Conservation (phyloP, 345 rosid genomes). For the Triadica sebifera region DNA sequence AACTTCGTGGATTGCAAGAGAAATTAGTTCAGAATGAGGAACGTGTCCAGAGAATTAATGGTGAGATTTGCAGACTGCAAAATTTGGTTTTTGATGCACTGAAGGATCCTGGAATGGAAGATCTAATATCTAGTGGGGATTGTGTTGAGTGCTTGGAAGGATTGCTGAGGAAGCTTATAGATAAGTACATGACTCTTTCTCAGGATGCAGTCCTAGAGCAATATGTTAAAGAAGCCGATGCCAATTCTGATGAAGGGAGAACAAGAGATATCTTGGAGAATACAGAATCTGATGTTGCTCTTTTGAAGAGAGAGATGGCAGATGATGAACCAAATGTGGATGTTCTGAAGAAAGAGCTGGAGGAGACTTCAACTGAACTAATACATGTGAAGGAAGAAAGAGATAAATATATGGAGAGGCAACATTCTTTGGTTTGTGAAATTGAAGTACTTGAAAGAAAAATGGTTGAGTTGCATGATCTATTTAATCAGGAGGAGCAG, state of each 20-base stretch:
- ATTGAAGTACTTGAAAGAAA: conserved; percentile 56
- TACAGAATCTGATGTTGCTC: conserved; percentile 30
- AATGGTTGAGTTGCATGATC: conserved; percentile 58
- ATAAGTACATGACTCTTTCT: conserved; percentile 40
- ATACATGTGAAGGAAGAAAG: conserved; percentile 63
- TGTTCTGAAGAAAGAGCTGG: conserved; percentile 61
- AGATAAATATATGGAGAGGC: conserved; percentile 57
- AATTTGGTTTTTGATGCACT: conserved; percentile 55
- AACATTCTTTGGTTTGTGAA: conserved; percentile 55
- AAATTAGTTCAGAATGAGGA: conserved; percentile 54
- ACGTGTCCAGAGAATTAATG: conserved; percentile 42
- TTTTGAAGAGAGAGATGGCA: conserved; percentile 41
- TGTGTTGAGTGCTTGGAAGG: conserved; percentile 56
- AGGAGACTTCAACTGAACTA: conserved; percentile 53
- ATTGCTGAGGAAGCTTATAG: conserved; percentile 66
- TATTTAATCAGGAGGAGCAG: conserved; percentile 78
- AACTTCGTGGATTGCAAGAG: conserved; percentile 49
- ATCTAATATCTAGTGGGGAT: conserved; percentile 40
- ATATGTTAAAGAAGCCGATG: conserved; percentile 6
- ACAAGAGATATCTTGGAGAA: conserved; percentile 1
- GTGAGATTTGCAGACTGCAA: conserved; percentile 51
- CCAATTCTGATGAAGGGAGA: conserved; percentile 11
- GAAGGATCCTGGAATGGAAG: conserved; percentile 47
- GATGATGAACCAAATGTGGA: conserved; percentile 38
- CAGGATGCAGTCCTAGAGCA: conserved; percentile 22